These are phyloP conservation scores for Saraca asoca DNA, from an alignment of 331 rosid species.

Conservation along the genomic window DNA sequence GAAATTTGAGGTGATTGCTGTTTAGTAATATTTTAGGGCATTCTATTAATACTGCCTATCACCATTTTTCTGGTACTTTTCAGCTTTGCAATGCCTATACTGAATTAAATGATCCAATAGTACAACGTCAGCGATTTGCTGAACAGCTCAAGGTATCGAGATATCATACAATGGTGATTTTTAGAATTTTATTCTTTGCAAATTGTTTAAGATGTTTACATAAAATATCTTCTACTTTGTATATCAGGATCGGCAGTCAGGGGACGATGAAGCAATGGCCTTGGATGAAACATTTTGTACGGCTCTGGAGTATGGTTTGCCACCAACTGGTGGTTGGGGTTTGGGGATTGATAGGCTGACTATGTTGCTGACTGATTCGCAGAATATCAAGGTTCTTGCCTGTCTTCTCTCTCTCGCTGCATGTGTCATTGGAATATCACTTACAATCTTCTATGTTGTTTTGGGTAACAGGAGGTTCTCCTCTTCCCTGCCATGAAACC, in stretches of 20 bases:
- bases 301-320: constrained; percentile 93
- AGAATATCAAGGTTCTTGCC: constrained; percentile 63
- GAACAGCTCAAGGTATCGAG: constrained; percentile 79
- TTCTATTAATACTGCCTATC: constrained; percentile 22
- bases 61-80: constrained; percentile 28
- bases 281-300: constrained; percentile 87
- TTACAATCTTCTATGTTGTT: constrained; percentile 23
- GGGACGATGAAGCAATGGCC: constrained; percentile 97
- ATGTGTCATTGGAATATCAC: neutral
- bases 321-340: constrained; percentile 70
- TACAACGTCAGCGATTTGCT: constrained; percentile 80
- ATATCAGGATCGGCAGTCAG: constrained; percentile 83
- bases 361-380: constrained; percentile 85
- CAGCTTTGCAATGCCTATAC: constrained; percentile 93
- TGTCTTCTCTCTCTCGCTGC: neutral
- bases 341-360: constrained; percentile 64
- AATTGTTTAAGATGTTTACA: neutral
- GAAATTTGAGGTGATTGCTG: constrained; percentile 4
- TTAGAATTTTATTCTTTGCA: neutral
- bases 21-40: neutral
- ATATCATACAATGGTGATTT: neutral
- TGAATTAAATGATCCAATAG: constrained; percentile 89
- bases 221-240: constrained; percentile 13
- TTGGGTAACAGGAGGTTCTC: constrained; percentile 50
- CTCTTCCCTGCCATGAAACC: constrained; percentile 62